Conservation (phyloP, 2,329 filamentous ascomycete genomes). For the Claviceps pusilla region DNA sequence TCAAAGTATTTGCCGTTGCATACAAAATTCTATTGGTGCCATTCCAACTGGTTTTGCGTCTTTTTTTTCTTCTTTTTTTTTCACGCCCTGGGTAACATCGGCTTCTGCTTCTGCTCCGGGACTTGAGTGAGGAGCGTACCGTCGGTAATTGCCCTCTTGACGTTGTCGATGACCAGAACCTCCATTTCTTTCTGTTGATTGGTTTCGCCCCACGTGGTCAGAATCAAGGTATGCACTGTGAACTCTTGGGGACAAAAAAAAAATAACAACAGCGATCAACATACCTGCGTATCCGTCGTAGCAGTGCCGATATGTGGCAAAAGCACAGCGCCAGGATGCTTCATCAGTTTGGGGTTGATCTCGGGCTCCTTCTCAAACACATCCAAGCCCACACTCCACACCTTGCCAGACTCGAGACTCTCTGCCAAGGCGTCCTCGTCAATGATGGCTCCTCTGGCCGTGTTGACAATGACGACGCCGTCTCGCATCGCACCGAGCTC, state of each 20-base stretch:
- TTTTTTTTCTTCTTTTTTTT: background rate
- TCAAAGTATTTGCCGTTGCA: background rate
- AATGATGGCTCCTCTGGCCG: constrained; percentile 39
- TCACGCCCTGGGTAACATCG: background rate
- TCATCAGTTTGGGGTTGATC: constrained; percentile 43
- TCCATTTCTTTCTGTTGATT: constrained; percentile 13
- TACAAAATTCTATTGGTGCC: background rate
- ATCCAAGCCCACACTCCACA: constrained; percentile 39
- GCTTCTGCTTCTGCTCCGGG: constrained; percentile 5
- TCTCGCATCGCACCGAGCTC: constrained; percentile 39
- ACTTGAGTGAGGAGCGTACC: constrained; percentile 8
- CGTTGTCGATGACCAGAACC: constrained; percentile 16
- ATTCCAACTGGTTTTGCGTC: background rate
- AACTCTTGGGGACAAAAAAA: background rate
- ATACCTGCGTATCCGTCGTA: constrained; percentile 33
- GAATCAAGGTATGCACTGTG: background rate
- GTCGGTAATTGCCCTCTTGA: constrained; percentile 16
- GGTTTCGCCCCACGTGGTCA: background rate
- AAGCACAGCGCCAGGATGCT: constrained; percentile 44
- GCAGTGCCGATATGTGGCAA: constrained; percentile 55
- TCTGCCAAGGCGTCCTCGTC: constrained; percentile 40
- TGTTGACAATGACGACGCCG: constrained; percentile 43
- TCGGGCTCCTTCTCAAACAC: constrained; percentile 44
- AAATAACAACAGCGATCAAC: background rate
- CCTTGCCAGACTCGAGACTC: constrained; percentile 36